Evolutionary conservation across 2,329 filamentous ascomycete species (phyloP).

Genomic region (Parasarocladium wereldwijsianum): DNA sequence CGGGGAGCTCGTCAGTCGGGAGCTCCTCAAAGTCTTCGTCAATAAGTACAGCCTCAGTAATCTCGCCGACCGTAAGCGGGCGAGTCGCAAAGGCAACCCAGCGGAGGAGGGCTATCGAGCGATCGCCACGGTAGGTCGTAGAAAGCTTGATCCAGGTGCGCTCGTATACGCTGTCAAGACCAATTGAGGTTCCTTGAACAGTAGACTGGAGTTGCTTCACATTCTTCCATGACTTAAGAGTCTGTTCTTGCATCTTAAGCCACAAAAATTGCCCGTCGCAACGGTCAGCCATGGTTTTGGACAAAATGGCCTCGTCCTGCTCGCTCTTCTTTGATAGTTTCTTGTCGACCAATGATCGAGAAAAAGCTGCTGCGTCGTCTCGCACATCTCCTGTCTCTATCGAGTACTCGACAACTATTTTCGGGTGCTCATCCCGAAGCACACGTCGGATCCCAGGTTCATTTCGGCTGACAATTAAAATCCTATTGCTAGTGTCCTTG

Average conservation of each 20-base stretch:
- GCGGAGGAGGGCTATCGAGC: conserved; percentile 15
- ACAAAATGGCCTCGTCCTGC: conserved; percentile 7
- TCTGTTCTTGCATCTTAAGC: conserved; percentile 14
- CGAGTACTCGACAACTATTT: conserved; percentile 6
- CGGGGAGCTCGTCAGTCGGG: conserved; percentile 11
- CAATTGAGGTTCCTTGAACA: conserved; percentile 13
- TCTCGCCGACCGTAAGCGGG: conserved; percentile 10
- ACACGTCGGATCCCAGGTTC: conserved; percentile 10
- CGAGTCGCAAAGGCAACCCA: conserved; percentile 13
- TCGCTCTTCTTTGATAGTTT: conserved; percentile 14
- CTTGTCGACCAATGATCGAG: conserved; percentile 12
- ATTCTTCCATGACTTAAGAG: conserved; percentile 12
- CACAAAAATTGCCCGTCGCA: conserved; percentile 20
- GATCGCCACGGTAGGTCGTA: neutral
- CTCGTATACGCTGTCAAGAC: conserved; percentile 15
- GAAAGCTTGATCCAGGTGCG: conserved; percentile 14
- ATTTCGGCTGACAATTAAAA: conserved; percentile 14
- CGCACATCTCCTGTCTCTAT: conserved; percentile 12
- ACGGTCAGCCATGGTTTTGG: conserved; percentile 11
- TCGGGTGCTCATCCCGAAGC: conserved; percentile 1
- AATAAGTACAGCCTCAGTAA: conserved; percentile 13
- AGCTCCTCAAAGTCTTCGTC: conserved; percentile 9
- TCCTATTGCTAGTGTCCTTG: conserved; percentile 7
- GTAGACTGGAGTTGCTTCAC: conserved; percentile 13
- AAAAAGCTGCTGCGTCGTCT: conserved; percentile 11